phyloP scores from a whole-genome alignment of 1,139 yeast genomes.

The Arxiozyma telluris region DNA sequence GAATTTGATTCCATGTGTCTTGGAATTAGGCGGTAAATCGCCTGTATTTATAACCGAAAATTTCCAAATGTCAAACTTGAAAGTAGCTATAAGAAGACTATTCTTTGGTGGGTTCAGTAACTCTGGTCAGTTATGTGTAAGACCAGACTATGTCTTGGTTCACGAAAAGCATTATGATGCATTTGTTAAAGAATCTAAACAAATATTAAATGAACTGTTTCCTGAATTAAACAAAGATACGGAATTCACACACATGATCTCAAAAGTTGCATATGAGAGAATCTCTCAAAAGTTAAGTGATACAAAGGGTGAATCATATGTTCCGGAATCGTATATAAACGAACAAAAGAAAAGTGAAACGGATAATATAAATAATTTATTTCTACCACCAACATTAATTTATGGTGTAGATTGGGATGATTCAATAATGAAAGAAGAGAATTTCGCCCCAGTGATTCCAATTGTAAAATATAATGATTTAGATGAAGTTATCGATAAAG shows the following conservation, averaged over 20 bases:
- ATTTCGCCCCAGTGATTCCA: conserved; percentile 84
- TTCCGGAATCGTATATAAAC: conserved; percentile 9
- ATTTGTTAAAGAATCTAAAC: conserved; percentile 40
- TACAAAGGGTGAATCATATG: conserved; percentile 42
- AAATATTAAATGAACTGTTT: conserved; percentile 41
- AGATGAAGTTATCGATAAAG: conserved; percentile 40
- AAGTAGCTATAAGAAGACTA: conserved; percentile 51
- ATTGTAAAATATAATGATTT: conserved; percentile 49
- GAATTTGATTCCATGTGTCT: conserved; percentile 65
- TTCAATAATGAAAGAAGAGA: conserved; percentile 62
- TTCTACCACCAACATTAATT: conserved; percentile 68
- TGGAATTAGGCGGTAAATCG: conserved; percentile 92
- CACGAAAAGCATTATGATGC: conserved; percentile 50
- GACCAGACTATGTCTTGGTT: conserved; percentile 72
- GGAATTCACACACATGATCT: conserved; percentile 55
- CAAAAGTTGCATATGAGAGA: conserved; percentile 48
- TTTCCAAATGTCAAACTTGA: conserved; percentile 37
- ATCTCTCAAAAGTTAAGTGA: conserved; percentile 38
- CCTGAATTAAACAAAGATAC: conserved; percentile 34
- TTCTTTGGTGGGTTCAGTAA: conserved; percentile 73
- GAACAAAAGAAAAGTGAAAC: conserved; percentile 34
- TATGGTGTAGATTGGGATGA: conserved; percentile 57
- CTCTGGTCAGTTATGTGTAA: conserved; percentile 89
- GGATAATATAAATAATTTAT: conserved; percentile 37
- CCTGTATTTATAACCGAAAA: conserved; percentile 64